Base-by-base conservation (phyloP, 495 filamentous ascomycete species). In the Penicillium coprophilum region DNA sequence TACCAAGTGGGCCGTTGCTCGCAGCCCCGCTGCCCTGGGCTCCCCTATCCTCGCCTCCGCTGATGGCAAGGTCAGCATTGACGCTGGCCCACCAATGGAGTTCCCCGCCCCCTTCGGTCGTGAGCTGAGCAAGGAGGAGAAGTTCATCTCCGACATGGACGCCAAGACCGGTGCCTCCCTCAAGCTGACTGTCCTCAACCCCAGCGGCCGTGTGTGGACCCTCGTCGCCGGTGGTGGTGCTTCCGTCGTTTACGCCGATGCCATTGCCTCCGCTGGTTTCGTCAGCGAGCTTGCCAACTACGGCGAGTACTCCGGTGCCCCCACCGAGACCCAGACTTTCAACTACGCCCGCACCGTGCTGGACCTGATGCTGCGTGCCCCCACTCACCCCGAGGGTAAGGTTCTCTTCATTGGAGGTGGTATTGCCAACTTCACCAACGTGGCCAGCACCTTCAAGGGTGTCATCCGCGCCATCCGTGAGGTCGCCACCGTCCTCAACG, bases 371-470 rank as follows among this genome's bases (percentile, higher is more conserved):
- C 88, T 99, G 53, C 90, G 95, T 60, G 87, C 92, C 34, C 93
- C 95, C 47, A 78, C 81, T 59, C 81, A 84, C 75, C 83, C 89
- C 48, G 87, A 97, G 64, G 94, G 95, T 80, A 97, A 97, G 85
- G 88, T 97, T 54, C 86, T 99, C 60, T 97, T 99, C 83, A 97
- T 99, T 64, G 94, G 94, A 74, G 94, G 94, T 79, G 94, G 94
- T 84, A 99, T 99, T 85, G 94, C 94, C 81, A 99, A 99, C 87
- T 99, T 99, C 82, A 99, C 94, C 77, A 90, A 87, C 70, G 83
- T 99, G 45, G 94, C 95, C 48, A 91, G 86, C 61, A 99, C 94
- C 47, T 99, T 99, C 88, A 99, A 99, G 82, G 94, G 94, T 80
- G 92, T 99, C 71, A 99, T 99, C 76, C 89, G 91, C 56, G 94